phyloP scores from a whole-genome alignment of 139 green algal species.

The Raphidocelis subcapitata region DNA sequence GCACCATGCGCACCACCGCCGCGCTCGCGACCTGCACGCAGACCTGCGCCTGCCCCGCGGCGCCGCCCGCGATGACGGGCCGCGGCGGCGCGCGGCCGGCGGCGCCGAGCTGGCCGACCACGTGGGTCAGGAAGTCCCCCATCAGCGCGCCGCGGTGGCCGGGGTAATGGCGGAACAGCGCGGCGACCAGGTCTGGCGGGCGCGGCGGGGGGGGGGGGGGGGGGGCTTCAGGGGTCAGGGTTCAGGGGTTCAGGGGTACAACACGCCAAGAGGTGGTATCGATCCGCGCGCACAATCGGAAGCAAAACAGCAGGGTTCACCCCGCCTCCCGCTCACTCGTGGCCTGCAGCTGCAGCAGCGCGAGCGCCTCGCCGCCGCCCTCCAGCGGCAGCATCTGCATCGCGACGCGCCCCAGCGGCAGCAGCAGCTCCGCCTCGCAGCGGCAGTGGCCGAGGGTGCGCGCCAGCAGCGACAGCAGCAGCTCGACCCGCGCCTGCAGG shows the following conservation, averaged over 20 bases:
- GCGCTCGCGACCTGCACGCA: slow-evolving; percentile 60
- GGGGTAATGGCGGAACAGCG: slow-evolving; percentile 42
- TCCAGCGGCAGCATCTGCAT: slow-evolving; percentile 54
- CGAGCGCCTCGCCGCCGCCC: slow-evolving; percentile 16
- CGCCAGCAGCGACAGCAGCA: slow-evolving; percentile 17
- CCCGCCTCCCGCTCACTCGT: slow-evolving; percentile 29
- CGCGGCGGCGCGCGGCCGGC: slow-evolving; percentile 12
- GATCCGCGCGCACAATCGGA: neutral
- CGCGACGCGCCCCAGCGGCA: slow-evolving; percentile 58
- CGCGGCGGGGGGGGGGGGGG: neutral
- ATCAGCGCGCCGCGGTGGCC: slow-evolving; percentile 40
- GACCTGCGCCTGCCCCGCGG: neutral
- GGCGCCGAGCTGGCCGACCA: slow-evolving; percentile 31
- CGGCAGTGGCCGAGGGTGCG: slow-evolving; percentile 21
- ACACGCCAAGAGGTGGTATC: neutral
- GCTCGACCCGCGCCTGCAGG: slow-evolving; percentile 9
- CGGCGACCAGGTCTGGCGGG: slow-evolving; percentile 43
- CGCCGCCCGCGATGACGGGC: slow-evolving; percentile 20
- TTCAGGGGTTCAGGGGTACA: neutral
- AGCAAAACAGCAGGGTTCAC: neutral
- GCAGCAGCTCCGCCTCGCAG: slow-evolving; percentile 39
- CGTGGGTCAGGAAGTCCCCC: slow-evolving; percentile 50
- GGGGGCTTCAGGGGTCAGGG: neutral
- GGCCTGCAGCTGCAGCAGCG: slow-evolving; percentile 59
- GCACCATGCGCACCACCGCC: slow-evolving; percentile 72